phyloP scores from a whole-genome alignment of 2,329 filamentous ascomycete species.

The Penicillium palitans region DNA sequence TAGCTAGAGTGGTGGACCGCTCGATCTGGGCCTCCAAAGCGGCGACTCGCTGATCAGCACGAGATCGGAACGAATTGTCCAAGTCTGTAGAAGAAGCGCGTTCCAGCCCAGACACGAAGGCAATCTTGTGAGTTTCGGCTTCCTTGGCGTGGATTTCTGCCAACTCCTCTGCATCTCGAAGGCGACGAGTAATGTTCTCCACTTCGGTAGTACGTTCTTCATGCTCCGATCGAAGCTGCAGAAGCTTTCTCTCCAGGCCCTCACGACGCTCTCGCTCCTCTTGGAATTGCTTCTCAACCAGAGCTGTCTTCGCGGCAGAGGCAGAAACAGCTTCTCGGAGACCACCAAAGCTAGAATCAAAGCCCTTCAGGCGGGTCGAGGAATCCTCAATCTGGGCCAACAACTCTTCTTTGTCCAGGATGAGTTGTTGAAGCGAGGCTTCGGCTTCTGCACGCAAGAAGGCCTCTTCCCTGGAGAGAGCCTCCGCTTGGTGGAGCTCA shows the following conservation, averaged over 20 bases:
- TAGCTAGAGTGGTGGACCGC: constrained; percentile 74
- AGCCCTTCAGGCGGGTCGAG: constrained; percentile 66
- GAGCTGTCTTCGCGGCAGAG: constrained; percentile 71
- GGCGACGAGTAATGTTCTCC: constrained; percentile 68
- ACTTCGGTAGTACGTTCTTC: constrained; percentile 78
- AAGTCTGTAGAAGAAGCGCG: constrained; percentile 59
- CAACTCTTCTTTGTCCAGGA: constrained; percentile 81
- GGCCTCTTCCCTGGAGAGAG: constrained; percentile 75
- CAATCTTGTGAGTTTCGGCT: constrained; percentile 79
- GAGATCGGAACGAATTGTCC: constrained; percentile 36
- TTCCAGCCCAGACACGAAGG: constrained; percentile 78
- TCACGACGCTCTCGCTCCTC: constrained; percentile 79
- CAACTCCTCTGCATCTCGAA: constrained; percentile 84
- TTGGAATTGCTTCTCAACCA: constrained; percentile 73
- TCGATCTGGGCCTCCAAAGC: constrained; percentile 79
- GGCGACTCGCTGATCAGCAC: constrained; percentile 57
- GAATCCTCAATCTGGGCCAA: constrained; percentile 67
- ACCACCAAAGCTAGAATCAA: constrained; percentile 69
- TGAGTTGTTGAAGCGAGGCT: constrained; percentile 71
- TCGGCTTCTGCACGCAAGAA: constrained; percentile 75
- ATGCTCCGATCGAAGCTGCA: constrained; percentile 76
- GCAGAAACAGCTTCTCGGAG: constrained; percentile 76
- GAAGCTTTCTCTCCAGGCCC: constrained; percentile 72
- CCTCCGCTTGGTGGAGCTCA: constrained; percentile 78
- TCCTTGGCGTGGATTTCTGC: constrained; percentile 85